Percentiles rank a stretch among this genome's conserved stretches.
These are phyloP conservation scores for Chenopodium formosanum DNA, from an alignment of 148 eudicot species.

Conservation along the genomic window DNA sequence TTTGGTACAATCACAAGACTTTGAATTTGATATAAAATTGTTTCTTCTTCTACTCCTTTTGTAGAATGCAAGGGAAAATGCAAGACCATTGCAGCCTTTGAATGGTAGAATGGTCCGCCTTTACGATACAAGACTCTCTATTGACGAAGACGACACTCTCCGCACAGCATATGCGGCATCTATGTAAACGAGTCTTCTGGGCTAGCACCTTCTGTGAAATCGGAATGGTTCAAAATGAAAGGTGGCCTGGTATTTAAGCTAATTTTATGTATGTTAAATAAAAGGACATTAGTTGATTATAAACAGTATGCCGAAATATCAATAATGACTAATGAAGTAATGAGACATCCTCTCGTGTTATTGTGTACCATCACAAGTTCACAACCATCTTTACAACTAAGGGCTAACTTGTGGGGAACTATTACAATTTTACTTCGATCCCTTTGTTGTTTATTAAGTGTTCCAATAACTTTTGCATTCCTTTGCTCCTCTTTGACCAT, in stretches of 20 bases:
- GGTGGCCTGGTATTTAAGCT: too few species aligned
- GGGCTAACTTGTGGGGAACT: too few species aligned
- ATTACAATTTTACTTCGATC: too few species aligned
- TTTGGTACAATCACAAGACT: background rate
- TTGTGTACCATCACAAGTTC: too few species aligned
- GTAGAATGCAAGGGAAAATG: slow-evolving; percentile 56
- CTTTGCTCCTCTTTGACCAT: too few species aligned
- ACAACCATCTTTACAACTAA: too few species aligned
- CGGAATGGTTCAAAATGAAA: background rate
- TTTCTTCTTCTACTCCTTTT: background rate
- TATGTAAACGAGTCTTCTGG: background rate
- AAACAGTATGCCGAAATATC: background rate
- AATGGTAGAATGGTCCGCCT: slow-evolving; percentile 42
- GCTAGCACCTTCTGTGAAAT: background rate
- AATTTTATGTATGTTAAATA: too few species aligned
- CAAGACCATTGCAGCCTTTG: slow-evolving; percentile 60
- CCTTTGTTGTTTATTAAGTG: too few species aligned
- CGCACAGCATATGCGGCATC: background rate
- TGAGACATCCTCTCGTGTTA: background rate
- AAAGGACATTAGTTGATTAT: background rate
- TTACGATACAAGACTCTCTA: background rate
- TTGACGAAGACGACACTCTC: background rate
- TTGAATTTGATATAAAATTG: background rate
- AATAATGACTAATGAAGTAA: too few species aligned
- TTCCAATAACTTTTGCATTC: too few species aligned